Evolutionary conservation across 257 asterid genomes (phyloP).

Genomic region (Misopates orontium): DNA sequence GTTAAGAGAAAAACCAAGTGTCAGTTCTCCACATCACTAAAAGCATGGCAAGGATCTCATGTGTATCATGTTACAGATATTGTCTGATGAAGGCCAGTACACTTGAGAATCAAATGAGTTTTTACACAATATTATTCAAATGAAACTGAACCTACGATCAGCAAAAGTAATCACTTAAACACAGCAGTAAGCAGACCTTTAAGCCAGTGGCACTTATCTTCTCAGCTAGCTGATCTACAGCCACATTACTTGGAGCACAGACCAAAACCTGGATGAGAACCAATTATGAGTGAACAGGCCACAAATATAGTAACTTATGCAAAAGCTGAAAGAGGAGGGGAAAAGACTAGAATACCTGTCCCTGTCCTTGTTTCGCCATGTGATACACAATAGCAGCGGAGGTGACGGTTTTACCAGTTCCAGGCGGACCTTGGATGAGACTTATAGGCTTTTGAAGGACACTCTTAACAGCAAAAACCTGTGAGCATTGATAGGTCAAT

Average conservation of each 20-base stretch:
- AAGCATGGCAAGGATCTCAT: slow-evolving; percentile 4
- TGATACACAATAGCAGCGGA: slow-evolving; percentile 98
- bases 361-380: slow-evolving; percentile 99
- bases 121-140: neutral
- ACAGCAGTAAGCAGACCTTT: slow-evolving; percentile 59
- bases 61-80: neutral
- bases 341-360: slow-evolving; percentile 55
- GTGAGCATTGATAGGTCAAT: slow-evolving; percentile 18
- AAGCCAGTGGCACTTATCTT: slow-evolving; percentile 97
- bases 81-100: neutral
- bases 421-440: slow-evolving; percentile 98
- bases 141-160: neutral
- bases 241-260: slow-evolving; percentile 99
- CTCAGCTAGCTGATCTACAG: slow-evolving; percentile 99
- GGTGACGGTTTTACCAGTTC: slow-evolving; percentile 98
- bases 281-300: slow-evolving; percentile 21
- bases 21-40: neutral
- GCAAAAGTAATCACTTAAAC: slow-evolving; percentile 3
- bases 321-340: slow-evolving; percentile 20
- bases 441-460: slow-evolving; percentile 97
- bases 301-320: slow-evolving; percentile 14
- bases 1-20: neutral
- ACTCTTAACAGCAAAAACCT: slow-evolving; percentile 99
- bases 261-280: slow-evolving; percentile 76
- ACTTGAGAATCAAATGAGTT: slow-evolving; percentile 3